A percentile compares a stretch with the other conserved stretches of the same genome.
Evolutionary conservation across 2,329 filamentous ascomycete genomes (phyloP).

Genomic region (Reticulascus tulasneorum): DNA sequence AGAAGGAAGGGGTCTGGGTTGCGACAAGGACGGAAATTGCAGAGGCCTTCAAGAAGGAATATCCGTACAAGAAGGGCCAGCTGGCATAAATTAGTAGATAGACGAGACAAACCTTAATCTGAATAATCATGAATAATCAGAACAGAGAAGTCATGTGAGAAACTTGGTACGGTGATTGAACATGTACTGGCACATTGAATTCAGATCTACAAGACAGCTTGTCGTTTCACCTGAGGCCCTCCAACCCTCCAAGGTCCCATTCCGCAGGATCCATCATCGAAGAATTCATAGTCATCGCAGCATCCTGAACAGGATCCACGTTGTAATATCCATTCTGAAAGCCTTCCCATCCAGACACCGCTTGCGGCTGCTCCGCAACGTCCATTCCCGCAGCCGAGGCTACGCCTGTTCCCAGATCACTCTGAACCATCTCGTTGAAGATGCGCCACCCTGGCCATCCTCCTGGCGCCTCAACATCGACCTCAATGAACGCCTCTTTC

Average conservation of each 20-base stretch:
- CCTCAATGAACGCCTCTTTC: constrained; percentile 23
- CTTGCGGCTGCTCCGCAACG: neutral
- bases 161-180: no score
- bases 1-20: constrained; percentile 51
- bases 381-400: neutral
- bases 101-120: neutral
- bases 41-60: constrained; percentile 41
- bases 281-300: no score
- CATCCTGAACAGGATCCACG: constrained; percentile 1
- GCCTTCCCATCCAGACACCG: neutral
- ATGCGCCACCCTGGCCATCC: constrained; percentile 24
- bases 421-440: constrained; percentile 23
- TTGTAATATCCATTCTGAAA: neutral
- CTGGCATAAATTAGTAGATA: constrained; percentile 15
- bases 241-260: constrained; percentile 8
- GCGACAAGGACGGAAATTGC: constrained; percentile 50
- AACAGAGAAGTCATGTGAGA: no score
- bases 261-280: constrained; percentile 3
- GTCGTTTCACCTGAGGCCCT: constrained; percentile 1
- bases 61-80: constrained; percentile 42
- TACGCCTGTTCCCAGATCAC: constrained; percentile 1
- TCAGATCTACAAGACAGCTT: no score
- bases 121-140: no score
- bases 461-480: constrained; percentile 22
- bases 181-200: no score